Base-by-base conservation (phyloP, 2,329 filamentous ascomycete species). In the Pseudogymnoascus sp. region DNA sequence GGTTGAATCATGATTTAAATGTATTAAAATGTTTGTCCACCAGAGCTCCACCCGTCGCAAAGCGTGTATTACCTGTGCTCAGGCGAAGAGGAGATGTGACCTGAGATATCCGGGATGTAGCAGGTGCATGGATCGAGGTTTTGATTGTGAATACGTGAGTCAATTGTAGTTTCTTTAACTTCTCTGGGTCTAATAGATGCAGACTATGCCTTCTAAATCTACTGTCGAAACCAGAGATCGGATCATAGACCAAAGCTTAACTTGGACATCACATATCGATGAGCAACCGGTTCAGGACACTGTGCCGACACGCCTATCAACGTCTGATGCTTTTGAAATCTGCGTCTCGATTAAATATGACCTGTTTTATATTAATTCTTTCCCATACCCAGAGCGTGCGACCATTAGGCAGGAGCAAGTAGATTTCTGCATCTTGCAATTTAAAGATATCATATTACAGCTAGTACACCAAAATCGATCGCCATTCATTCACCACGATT, bases 81-180 rank as follows among this genome's bases (percentile, higher is more conserved):
- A 67, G 47, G 64, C 67, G 2, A 71, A 71, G 64, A 38, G 68
- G 53, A 65, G 68, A 64, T 70, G 69, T 35, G 68, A 71, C 60
- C 64, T 70, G 35, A 62, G 62, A 12, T 38, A 68, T 8, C 69
- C 69, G 3, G 12, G 8, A 8, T 71, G 68, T 62, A 60, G 63
- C 7, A 65, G 69, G 31, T 71, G 69, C 44, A 60, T 18, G 5
- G 64, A 23, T 5, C 64, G 63, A 37, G 31, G 50, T 1, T 11
- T 67, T 14, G 28, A 23, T n/a, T 70, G 69, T 62, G 35, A 61
- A 23, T 70, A 70, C 64, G 69, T 69, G 42, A 63, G 67, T 65
- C 7, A 11, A 31, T 35, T 37, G 21, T 40, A 31, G 37, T 23
- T 47, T 11, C 42, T 47, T 25, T 47, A 25, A 25, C 42, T 25